These are phyloP conservation scores for Cystobasidium sp. DNA, from an alignment of 1,284 basidiomycete genomes.

Conservation along the genomic window DNA sequence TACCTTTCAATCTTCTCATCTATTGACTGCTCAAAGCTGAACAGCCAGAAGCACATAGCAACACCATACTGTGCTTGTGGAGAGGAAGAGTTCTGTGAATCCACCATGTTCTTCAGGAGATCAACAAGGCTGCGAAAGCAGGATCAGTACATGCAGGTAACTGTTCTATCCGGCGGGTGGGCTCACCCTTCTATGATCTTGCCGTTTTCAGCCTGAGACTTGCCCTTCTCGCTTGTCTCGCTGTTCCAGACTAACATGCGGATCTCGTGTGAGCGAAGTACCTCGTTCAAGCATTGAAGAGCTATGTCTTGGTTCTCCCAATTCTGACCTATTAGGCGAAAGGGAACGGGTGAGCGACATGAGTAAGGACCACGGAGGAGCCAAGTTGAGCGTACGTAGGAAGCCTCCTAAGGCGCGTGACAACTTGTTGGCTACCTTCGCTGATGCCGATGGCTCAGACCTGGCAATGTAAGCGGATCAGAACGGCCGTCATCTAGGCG, in stretches of 20 bases:
- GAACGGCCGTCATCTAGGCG: background rate
- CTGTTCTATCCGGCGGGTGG: background rate
- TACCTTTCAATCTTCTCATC: constrained; percentile 82
- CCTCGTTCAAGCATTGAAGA: constrained; percentile 83
- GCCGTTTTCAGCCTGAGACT: constrained; percentile 44
- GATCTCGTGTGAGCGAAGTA: constrained; percentile 79
- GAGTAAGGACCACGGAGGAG: background rate
- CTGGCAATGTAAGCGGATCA: background rate
- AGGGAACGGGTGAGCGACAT: background rate
- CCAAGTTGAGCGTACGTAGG: constrained; percentile 45
- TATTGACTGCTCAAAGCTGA: constrained; percentile 85
- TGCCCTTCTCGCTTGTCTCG: constrained; percentile 50
- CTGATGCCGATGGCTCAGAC: constrained; percentile 29
- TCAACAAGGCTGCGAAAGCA: constrained; percentile 67
- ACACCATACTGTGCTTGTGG: constrained; percentile 97
- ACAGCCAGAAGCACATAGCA: constrained; percentile 88
- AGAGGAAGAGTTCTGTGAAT: constrained; percentile 54
- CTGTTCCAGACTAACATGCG: constrained; percentile 63
- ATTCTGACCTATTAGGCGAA: constrained; percentile 20
- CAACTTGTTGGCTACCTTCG: constrained; percentile 34
- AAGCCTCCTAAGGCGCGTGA: constrained; percentile 36
- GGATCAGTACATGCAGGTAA: background rate
- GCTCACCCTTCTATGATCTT: constrained; percentile 65
- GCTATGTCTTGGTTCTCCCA: constrained; percentile 82
- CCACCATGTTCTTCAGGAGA: constrained; percentile 61